Conservation (phyloP, 2,329 filamentous ascomycete species). For the Drechslerella coelobrocha region DNA sequence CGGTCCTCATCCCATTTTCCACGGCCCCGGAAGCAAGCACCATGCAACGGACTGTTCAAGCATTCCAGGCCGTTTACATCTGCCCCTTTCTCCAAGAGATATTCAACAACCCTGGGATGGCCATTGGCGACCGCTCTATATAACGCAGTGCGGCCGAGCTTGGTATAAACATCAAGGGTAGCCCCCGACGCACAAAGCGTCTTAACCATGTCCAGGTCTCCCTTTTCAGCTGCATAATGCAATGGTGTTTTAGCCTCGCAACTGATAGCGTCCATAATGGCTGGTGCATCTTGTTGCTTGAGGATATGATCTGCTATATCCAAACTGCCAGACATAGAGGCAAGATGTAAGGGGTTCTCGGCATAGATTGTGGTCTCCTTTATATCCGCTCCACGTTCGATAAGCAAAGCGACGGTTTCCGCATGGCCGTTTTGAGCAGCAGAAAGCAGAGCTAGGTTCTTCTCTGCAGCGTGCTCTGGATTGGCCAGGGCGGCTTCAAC, state of each 20-base stretch:
- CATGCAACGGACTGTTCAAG: constrained; percentile 22
- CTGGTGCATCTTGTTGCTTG: background rate
- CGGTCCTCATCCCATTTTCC: background rate
- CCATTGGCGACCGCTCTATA: background rate
- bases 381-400: constrained; percentile 11
- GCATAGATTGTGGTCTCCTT: background rate
- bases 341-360: background rate
- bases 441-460: background rate
- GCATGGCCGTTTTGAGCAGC: background rate
- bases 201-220: background rate
- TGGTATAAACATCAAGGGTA: constrained; percentile 4
- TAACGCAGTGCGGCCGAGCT: constrained; percentile 25
- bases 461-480: background rate
- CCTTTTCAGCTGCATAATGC: background rate
- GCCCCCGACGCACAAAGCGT: constrained; percentile 7
- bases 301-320: background rate
- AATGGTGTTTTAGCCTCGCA: constrained; percentile 13
- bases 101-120: background rate
- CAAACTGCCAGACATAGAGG: background rate
- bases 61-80: constrained; percentile 12
- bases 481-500: constrained; percentile 2
- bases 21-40: background rate
- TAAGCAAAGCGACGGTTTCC: background rate
- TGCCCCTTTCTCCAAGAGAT: constrained; percentile 11
- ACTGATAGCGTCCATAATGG: background rate